A percentile compares a stretch with the other conserved stretches of the same genome.
Conservation (phyloP, 169 alveolate species). For the Ichthyophthirius multifiliis region DNA sequence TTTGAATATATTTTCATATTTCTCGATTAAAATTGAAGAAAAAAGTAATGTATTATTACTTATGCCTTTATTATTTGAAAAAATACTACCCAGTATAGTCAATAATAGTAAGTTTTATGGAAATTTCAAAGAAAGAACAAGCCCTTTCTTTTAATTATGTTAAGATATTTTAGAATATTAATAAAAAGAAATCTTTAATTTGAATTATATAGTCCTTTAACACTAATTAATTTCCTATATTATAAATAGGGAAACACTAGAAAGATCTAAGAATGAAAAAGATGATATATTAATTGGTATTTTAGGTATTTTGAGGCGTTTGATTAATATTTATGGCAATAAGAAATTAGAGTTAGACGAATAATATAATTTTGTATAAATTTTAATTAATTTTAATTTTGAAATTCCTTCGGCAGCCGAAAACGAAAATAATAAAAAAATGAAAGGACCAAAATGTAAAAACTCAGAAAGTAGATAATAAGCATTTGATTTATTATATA, state of each 20-base stretch:
- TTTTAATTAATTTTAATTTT: background rate
- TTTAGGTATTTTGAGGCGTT: background rate
- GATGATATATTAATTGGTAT: background rate
- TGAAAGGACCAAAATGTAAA: conserved; percentile 46
- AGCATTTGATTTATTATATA: conserved; percentile 31
- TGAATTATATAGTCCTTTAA: too few species aligned
- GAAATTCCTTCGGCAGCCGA: background rate
- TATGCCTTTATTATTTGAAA: background rate
- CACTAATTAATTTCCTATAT: too few species aligned
- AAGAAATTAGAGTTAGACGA: background rate
- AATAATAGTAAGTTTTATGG: background rate
- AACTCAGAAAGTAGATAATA: conserved; percentile 25
- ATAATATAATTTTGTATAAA: background rate
- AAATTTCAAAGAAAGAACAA: background rate
- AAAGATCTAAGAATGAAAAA: background rate
- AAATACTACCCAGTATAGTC: background rate
- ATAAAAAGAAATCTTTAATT: too few species aligned
- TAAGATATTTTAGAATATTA: background rate
- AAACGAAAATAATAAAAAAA: background rate
- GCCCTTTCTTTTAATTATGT: background rate
- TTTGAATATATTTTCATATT: background rate
- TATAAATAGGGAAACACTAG: background rate
- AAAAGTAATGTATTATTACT: background rate
- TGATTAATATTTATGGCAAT: background rate
- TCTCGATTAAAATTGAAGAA: background rate